A percentile compares a stretch with the other conserved stretches of the same genome.
phyloP scores from a whole-genome alignment of 108 stramenopile species.

The Nitzschia sp. region DNA sequence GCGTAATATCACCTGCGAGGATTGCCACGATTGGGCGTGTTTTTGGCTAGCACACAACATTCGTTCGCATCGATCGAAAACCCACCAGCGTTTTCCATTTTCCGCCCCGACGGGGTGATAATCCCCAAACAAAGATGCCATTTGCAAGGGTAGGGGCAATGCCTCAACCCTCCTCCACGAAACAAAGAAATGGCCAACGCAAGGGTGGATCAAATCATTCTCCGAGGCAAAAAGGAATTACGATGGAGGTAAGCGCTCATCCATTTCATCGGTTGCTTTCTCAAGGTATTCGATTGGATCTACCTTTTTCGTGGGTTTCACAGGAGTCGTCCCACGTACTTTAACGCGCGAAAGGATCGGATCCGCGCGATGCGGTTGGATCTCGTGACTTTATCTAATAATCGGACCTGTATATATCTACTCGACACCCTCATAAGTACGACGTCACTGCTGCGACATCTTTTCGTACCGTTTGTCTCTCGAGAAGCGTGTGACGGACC shows the following conservation, averaged over 20 bases:
- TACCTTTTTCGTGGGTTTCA: no score
- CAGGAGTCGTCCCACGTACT: no score
- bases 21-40: slow-evolving; percentile 21
- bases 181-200: slow-evolving; percentile 12
- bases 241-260: slow-evolving; percentile 79
- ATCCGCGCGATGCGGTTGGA: no score
- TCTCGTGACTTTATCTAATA: neutral
- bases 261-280: neutral
- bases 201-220: slow-evolving; percentile 29
- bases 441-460: neutral
- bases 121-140: slow-evolving; percentile 36
- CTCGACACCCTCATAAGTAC: slow-evolving; percentile 5
- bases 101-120: slow-evolving; percentile 23
- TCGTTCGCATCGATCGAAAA: slow-evolving; percentile 7
- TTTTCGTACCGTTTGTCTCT: neutral
- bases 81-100: slow-evolving; percentile 14
- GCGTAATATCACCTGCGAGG: no score
- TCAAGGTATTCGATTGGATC: no score
- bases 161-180: slow-evolving; percentile 51
- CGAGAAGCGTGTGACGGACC: no score
- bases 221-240: slow-evolving; percentile 60
- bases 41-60: neutral
- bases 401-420: neutral
- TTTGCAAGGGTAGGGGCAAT: slow-evolving; percentile 75
- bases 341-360: no score